Conservation (phyloP, 148 eudicot species). For the Rhododendron kiyosumense region DNA sequence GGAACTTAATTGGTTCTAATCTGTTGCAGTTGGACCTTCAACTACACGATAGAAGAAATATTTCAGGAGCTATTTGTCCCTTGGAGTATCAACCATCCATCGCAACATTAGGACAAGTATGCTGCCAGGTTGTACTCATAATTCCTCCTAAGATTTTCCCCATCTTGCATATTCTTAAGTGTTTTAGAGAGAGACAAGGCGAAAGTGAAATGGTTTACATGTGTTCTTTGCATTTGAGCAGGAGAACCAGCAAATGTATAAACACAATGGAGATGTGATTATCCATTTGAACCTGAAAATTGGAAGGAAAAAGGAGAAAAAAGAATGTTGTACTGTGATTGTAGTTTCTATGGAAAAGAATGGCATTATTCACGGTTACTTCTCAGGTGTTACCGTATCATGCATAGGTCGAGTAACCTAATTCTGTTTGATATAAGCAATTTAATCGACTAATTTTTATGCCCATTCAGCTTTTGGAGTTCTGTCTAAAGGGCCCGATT, state of each 20-base stretch:
- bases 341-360: neutral
- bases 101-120: conserved; percentile 15
- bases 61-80: conserved; percentile 43
- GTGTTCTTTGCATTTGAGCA: too few species aligned
- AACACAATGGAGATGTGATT: neutral
- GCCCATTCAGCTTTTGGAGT: conserved; percentile 5
- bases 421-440: neutral
- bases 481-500: conserved; percentile 20
- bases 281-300: neutral
- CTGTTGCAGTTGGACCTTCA: conserved; percentile 53
- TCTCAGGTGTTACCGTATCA: neutral
- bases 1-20: neutral
- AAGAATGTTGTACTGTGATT: neutral
- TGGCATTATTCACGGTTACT: neutral
- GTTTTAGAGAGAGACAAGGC: too few species aligned
- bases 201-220: too few species aligned
- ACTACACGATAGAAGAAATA: conserved; percentile 38
- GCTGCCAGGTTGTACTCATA: conserved; percentile 28
- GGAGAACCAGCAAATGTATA: too few species aligned
- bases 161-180: neutral
- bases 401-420: neutral
- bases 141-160: neutral
- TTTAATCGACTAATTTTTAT: neutral
- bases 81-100: neutral
- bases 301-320: neutral